Percentiles rank a stretch among this genome's conserved stretches.
phyloP scores from a whole-genome alignment of 192 early-diverging fungal genomes.

The Coemansia sp. region DNA sequence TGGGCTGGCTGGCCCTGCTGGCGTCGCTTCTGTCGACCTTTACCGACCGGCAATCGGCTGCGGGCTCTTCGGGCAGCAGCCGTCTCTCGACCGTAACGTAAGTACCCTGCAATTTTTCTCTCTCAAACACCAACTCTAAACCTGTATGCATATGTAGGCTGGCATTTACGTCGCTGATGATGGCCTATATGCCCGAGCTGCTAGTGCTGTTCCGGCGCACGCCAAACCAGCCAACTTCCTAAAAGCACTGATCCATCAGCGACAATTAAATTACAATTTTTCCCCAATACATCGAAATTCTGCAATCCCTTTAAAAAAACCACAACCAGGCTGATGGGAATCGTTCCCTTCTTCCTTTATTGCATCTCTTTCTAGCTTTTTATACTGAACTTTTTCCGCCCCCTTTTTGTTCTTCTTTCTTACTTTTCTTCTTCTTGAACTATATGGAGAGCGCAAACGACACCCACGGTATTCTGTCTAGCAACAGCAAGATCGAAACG shows the following conservation, averaged over 20 bases:
- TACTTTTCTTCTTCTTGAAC: conserved; percentile 2
- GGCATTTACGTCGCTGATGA: conserved; percentile 38
- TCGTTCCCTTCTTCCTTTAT: conserved; percentile 1
- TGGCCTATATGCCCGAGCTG: conserved; percentile 44
- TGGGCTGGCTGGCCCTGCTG: conserved; percentile 40
- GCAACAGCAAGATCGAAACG: conserved; percentile 7
- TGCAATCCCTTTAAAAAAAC: neutral
- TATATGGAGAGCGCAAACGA: conserved; percentile 7
- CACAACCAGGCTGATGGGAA: neutral
- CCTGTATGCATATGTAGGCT: conserved; percentile 3
- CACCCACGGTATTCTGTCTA: conserved; percentile 4
- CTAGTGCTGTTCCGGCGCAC: conserved; percentile 14
- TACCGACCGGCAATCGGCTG: conserved; percentile 38
- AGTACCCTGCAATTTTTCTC: neutral
- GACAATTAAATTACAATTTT: neutral
- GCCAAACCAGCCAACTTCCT: neutral
- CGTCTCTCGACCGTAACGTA: conserved; percentile 39
- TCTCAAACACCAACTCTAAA: neutral
- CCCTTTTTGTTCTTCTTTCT: neutral
- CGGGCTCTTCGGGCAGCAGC: conserved; percentile 21
- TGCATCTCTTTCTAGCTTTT: neutral
- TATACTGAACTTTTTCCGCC: neutral
- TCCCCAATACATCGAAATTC: neutral
- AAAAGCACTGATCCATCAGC: no score
- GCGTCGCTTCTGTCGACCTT: conserved; percentile 39